phyloP scores from a whole-genome alignment of 208 protist genomes.

The Polymyxa betae region DNA sequence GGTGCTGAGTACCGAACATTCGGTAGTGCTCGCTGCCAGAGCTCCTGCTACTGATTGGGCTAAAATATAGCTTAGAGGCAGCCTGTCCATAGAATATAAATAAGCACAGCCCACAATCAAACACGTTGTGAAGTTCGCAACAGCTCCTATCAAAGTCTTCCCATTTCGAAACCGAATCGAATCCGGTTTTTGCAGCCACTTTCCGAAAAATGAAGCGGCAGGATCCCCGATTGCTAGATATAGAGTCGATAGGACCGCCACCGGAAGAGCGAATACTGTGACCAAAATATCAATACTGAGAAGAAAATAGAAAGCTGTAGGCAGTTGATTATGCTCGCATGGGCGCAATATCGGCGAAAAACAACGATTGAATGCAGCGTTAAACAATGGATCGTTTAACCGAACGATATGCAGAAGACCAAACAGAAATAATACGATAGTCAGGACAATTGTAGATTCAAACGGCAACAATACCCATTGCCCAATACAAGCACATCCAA shows the following conservation, averaged over 20 bases:
- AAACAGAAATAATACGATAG: not conserved
- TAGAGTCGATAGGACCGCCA: constrained; percentile 7
- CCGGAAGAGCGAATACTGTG: not conserved
- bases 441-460: not conserved
- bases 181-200: not conserved
- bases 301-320: not conserved
- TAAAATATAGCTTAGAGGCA: not conserved
- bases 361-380: not conserved
- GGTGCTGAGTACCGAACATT: not conserved
- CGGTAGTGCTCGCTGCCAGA: not conserved
- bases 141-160: not conserved
- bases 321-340: not conserved
- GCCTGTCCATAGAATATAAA: not conserved
- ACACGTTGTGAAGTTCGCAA: not conserved
- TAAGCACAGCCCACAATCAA: not conserved
- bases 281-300: not conserved
- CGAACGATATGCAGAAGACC: not conserved
- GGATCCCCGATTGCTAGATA: constrained; percentile 22
- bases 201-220: constrained; percentile 6
- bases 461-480: not conserved
- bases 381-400: not conserved
- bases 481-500: not conserved
- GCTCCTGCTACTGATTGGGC: not conserved
- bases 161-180: constrained; percentile 19
- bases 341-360: not conserved